Conservation (phyloP, 2,329 filamentous ascomycete genomes). For the Colletotrichum euphorbiae region DNA sequence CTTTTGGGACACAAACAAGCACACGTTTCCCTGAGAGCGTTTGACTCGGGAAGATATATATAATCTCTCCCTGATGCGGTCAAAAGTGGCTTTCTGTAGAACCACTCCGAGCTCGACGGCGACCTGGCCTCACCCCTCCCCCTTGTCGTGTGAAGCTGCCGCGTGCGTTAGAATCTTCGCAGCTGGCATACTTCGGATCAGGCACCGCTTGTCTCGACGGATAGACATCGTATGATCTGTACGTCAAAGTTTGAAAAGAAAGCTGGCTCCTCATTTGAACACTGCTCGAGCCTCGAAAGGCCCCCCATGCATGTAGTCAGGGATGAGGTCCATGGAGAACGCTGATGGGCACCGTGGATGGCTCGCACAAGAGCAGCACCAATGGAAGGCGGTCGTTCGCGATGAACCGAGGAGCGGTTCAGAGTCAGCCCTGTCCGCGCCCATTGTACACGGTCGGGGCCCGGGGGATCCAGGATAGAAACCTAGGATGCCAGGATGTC, state of each 20-base stretch:
- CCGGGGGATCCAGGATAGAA: neutral
- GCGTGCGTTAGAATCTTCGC: constrained; percentile 16
- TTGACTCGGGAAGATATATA: constrained; percentile 29
- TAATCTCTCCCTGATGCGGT: neutral
- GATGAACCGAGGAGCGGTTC: constrained; percentile 27
- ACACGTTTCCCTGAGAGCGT: constrained; percentile 6
- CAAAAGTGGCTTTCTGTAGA: neutral
- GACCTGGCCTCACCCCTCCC: constrained; percentile 14
- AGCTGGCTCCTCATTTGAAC: constrained; percentile 29
- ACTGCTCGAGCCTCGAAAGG: constrained; percentile 24
- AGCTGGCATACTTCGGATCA: constrained; percentile 5
- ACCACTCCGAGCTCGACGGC: constrained; percentile 1
- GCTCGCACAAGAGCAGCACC: constrained; percentile 3
- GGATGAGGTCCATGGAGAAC: constrained; percentile 21
- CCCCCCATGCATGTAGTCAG: constrained; percentile 20
- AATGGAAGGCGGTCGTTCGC: constrained; percentile 19
- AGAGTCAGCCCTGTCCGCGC: constrained; percentile 28
- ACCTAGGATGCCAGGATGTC: constrained; percentile 9
- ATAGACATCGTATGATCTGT: constrained; percentile 37
- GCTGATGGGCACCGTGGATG: neutral
- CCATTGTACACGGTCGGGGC: constrained; percentile 10
- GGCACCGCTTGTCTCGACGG: constrained; percentile 30
- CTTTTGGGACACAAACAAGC: neutral
- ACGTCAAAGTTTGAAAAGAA: constrained; percentile 28
- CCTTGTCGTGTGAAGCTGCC: constrained; percentile 15